Base-by-base conservation (phyloP, 805 yeast genomes). In the Schizosaccharomyces pombe region DNA sequence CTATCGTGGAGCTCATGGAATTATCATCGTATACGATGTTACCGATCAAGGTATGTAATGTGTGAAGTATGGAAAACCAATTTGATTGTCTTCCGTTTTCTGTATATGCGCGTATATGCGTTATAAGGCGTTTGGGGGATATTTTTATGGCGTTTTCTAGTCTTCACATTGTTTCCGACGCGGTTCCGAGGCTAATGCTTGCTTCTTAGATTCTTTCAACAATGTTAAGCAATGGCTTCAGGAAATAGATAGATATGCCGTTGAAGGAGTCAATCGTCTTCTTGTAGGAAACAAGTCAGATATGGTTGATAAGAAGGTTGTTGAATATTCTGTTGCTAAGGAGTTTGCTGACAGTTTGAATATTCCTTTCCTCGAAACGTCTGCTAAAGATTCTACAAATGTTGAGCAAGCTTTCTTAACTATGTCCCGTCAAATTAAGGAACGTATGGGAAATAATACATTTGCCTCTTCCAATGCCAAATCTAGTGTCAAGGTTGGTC, bases 1-100 rank as follows among this genome's bases (percentile, higher is more conserved):
- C 72, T 89, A 89, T 74, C 82, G 98, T 68, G 98, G 98, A 56
- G 95, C 97, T 11, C 97, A 89, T 66, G 98, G 98, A 58, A 91
- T 89, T 68, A 91, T 89, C 63, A 89, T 89, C 62, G 98, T 89
- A 54, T 89, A 91, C 68, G 98, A 89, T 66, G 96, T 91, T 51
- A 91, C 98, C 54, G 97, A 91, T 69, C 95, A 85, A 70, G 59
- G 56, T 54, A 19, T n/a, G 54, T 2, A 8, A 11, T 32, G 3
- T 3, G 22, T 14, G 39, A 33, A 33, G n/a, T n/a, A n/a, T n/a
- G n/a, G n/a, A n/a, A n/a, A n/a, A n/a, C n/a, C n/a, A n/a, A n/a
- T n/a, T n/a, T n/a, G n/a, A n/a, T n/a, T n/a, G n/a, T n/a, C n/a
- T n/a, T n/a, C n/a, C n/a, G n/a, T n/a, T n/a, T n/a, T n/a, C n/a